phyloP scores from a whole-genome alignment of 2,329 filamentous ascomycete species.

The Penicillium brasilianum region DNA sequence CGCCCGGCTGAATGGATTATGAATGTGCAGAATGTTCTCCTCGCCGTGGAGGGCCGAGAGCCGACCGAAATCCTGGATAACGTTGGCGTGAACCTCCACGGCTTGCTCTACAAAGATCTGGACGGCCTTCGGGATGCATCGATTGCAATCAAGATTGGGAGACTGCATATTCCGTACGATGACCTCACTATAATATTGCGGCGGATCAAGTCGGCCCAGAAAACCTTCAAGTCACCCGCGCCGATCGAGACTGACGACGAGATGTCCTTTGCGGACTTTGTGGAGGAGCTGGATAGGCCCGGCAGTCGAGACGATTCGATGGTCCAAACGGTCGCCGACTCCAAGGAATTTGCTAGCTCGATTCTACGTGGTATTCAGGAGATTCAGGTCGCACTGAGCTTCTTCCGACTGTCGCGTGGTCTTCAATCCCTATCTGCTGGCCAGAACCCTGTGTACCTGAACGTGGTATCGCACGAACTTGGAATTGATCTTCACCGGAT shows the following conservation, averaged over 20 bases:
- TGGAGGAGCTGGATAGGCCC: conserved; percentile 73
- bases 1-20: conserved; percentile 94
- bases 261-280: conserved; percentile 72
- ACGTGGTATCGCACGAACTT: conserved; percentile 93
- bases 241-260: conserved; percentile 58
- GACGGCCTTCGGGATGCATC: conserved; percentile 90
- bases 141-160: conserved; percentile 86
- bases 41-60: conserved; percentile 83
- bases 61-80: conserved; percentile 88
- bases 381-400: conserved; percentile 92
- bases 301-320: conserved; percentile 71
- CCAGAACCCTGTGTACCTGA: conserved; percentile 76
- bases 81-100: conserved; percentile 86
- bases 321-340: conserved; percentile 85
- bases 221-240: conserved; percentile 39
- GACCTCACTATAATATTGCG: conserved; percentile 65
- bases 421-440: conserved; percentile 70
- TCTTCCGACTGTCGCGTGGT: conserved; percentile 82
- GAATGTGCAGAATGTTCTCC: conserved; percentile 81
- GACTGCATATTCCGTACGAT: conserved; percentile 88
- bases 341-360: conserved; percentile 88
- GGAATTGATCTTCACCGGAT: conserved; percentile 90
- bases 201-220: conserved; percentile 42
- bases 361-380: conserved; percentile 92
- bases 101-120: conserved; percentile 80